Base-by-base conservation (phyloP, 2,329 filamentous ascomycete genomes). In the Fusarium subglutinans region DNA sequence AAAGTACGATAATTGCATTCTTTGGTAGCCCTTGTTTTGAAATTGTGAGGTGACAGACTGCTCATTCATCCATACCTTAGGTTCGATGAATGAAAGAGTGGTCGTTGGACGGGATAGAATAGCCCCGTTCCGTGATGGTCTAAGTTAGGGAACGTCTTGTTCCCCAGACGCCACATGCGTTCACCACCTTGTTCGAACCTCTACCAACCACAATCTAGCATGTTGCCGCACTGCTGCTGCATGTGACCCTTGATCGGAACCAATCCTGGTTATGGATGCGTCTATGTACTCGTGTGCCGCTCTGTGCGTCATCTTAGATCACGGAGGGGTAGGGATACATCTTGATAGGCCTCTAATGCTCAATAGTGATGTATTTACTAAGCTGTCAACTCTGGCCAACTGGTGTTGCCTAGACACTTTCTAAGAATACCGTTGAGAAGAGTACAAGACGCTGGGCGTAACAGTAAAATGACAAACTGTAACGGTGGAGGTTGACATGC, bases 221-320 rank as follows among this genome's bases (percentile, higher is more conserved):
- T 67, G 41, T 58, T 50, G 63, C 28, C 62, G 57, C 55, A 43
- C 37, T 47, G 37, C 55, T 50, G 47, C 53, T 56, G 53, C 71
- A 67, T 74, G 71, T 73, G 71, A 73, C 71, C 44, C 24, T 61
- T 45, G 47, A 67, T 61, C 55, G 54, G 59, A 55, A 22, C 67
- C 63, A 74, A 69, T 65, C 48, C 43, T 51, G 53, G 43, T 55
- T 47, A 54, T 26, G 24, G 30, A 43, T 57, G 17, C 40, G 24
- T 53, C 38, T 55, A 30, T 30, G 30, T 30, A 15, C 50, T 45
- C 28, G 53, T 69, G 63, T 69, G 69, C 68, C 33, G 38, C 60
- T 67, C 41, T 22, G 26, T 70, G 66, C 66, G 61, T 70, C 66
- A 73, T 73, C 54, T 63, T 20, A 44, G 33, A 57, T 70, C 47